Evolutionary conservation across 169 alveolate species (phyloP).

Genomic region (Eimeria tenella): DNA sequence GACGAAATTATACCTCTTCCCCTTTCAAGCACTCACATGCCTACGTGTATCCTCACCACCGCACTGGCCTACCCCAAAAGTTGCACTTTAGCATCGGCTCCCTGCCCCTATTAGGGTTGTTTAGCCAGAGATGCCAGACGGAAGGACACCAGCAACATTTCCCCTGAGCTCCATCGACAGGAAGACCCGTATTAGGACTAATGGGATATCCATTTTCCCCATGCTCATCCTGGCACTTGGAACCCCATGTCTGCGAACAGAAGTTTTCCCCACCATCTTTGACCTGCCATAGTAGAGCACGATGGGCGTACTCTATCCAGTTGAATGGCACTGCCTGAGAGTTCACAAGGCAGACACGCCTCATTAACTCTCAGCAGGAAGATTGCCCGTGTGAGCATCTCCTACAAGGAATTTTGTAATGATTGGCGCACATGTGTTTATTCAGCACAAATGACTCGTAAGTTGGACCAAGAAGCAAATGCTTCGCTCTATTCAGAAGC

Average conservation of each 20-base stretch:
- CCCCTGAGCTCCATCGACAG: constrained; percentile 74
- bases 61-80: constrained; percentile 46
- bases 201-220: constrained; percentile 69
- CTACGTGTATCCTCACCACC: too few relatives aligned
- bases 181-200: constrained; percentile 65
- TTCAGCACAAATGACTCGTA: too few relatives aligned
- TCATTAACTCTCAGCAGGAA: too few relatives aligned
- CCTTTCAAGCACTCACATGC: neutral
- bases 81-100: constrained; percentile 73
- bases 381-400: too few relatives aligned
- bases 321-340: constrained; percentile 71
- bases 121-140: constrained; percentile 71
- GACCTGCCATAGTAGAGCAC: constrained; percentile 66
- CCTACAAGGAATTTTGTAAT: too few relatives aligned
- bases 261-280: constrained; percentile 60
- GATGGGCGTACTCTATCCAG: constrained; percentile 73
- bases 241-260: constrained; percentile 55
- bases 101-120: constrained; percentile 67
- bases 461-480: too few relatives aligned
- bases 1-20: too few relatives aligned
- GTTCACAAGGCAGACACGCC: neutral
- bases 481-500: too few relatives aligned
- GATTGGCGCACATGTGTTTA: too few relatives aligned
- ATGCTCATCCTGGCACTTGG: constrained; percentile 72
- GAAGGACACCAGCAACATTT: constrained; percentile 74